These are phyloP conservation scores for Pythium myriotylum DNA, from an alignment of 352 stramenopile species.

Conservation along the genomic window DNA sequence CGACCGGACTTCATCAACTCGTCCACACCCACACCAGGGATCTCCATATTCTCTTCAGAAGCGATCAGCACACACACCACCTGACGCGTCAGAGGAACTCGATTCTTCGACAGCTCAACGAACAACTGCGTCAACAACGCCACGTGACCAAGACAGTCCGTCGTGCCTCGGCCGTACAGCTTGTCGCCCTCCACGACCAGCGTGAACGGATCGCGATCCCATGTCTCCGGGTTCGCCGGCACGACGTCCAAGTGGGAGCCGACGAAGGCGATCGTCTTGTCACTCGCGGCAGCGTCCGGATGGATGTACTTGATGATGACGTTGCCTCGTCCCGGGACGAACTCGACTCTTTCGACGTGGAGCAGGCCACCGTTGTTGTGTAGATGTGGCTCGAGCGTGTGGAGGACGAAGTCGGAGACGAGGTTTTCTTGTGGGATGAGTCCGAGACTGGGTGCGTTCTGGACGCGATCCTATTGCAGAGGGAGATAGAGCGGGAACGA, in stretches of 20 bases:
- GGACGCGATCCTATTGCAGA: constrained; percentile 58
- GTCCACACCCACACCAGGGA: constrained; percentile 88
- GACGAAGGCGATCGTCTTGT: constrained; percentile 87
- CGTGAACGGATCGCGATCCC: constrained; percentile 88
- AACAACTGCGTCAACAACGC: constrained; percentile 91
- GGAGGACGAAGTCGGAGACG: constrained; percentile 88
- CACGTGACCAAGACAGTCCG: constrained; percentile 93
- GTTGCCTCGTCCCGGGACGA: constrained; percentile 85
- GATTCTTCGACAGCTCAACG: constrained; percentile 68
- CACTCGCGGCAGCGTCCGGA: constrained; percentile 33
- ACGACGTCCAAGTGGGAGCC: constrained; percentile 93
- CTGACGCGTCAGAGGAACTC: constrained; percentile 68
- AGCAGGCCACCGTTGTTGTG: constrained; percentile 71
- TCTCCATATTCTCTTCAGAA: constrained; percentile 83
- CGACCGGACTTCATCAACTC: constrained; percentile 85
- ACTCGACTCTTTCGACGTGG: constrained; percentile 78
- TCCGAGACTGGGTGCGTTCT: constrained; percentile 62
- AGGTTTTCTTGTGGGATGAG: constrained; percentile 87
- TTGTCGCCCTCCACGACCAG: constrained; percentile 90
- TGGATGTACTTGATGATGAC: constrained; percentile 91
- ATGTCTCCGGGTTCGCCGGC: constrained; percentile 90
- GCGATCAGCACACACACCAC: constrained; percentile 92
- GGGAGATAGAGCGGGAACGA: too few species aligned
- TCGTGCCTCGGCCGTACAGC: constrained; percentile 91
- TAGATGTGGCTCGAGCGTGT: constrained; percentile 74